These are phyloP conservation scores for Micractinium conductrix DNA, from an alignment of 139 green algal genomes.

Conservation along the genomic window DNA sequence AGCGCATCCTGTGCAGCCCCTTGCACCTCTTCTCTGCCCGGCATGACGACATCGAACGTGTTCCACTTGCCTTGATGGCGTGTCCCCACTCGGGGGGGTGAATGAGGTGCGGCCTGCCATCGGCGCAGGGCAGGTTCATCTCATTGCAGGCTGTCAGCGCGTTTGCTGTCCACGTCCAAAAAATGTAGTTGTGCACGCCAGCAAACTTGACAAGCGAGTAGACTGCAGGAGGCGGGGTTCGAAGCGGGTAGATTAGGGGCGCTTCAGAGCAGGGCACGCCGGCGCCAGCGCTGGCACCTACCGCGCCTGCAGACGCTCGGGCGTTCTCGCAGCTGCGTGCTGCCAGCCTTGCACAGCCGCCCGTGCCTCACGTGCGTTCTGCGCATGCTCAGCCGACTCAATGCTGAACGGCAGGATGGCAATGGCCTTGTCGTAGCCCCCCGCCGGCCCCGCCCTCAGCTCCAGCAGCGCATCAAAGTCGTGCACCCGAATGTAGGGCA, in stretches of 20 bases:
- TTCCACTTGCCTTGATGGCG: neutral
- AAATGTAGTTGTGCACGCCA: constrained; percentile 10
- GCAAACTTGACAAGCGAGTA: constrained; percentile 9
- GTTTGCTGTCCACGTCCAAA: neutral
- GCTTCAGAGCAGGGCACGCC: too few species aligned
- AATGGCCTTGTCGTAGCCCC: neutral
- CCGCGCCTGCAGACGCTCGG: too few species aligned
- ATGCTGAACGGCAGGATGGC: neutral
- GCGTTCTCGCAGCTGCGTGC: too few species aligned
- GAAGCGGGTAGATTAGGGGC: too few species aligned
- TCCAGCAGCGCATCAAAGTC: neutral
- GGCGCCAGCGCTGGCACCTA: too few species aligned
- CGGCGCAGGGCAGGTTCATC: constrained; percentile 13
- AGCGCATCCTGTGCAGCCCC: too few species aligned
- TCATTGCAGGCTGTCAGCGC: neutral
- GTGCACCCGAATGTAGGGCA: neutral
- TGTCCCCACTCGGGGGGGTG: too few species aligned
- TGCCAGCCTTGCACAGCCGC: too few species aligned
- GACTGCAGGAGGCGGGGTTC: constrained; percentile 9
- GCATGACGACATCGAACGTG: too few species aligned
- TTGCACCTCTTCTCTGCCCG: too few species aligned
- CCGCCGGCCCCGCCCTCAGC: neutral
- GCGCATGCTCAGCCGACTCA: neutral
- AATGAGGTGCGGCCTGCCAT: neutral
- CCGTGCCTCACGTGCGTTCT: neutral